Evolutionary conservation across 805 yeast species (phyloP), one percentile per base, ranked within the genome.

Genomic region (Candida odintsovae): DNA sequence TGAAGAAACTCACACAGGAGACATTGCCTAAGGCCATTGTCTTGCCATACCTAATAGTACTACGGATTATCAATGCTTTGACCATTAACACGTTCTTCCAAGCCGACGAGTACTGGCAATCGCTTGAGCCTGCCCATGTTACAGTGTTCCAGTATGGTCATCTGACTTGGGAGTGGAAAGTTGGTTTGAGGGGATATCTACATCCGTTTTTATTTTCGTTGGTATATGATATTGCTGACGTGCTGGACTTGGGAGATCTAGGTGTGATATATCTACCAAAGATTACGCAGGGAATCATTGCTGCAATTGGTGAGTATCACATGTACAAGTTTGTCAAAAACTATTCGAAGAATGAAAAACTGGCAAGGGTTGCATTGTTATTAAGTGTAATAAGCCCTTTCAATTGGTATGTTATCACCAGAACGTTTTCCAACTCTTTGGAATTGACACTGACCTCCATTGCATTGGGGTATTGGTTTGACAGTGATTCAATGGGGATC

Each of bases 61-160:
- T 75, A n/a, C 65, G 96, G 36, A 50, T 83, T 10, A 28, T 77
- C 56, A 89, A 90, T 63, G 78, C 95, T 0, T 59, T 86, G 21
- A 62, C 81, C 1, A 76, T 79, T 6, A 61, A 61, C 46, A 89
- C 98, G 0, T 94, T 80, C 61, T 94, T 94, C 67, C 99, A 94
- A 63, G 92, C 99, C 0, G 99, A 94, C 64, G 99, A 94, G 65
- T 94, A 75, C 66, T 94, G 83, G 81, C 99, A 94, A 65, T 73
- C 90, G 0, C 67, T 94, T 43, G 99, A 94, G 58, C 96, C 97
- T 0, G 99, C 98, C 0, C 96, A 90, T 63, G 47, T 58, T 4
- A 67, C 73, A 33, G 83, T 84, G 0, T 89, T 73, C 62, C 90
- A 94, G 2, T 83, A 82, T 51, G 99, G 99, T 0, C 78, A 79